Percentiles rank a stretch among this genome's conserved stretches.
Evolutionary conservation across 306 rosid species (phyloP).

Genomic region (Datisca glomerata): DNA sequence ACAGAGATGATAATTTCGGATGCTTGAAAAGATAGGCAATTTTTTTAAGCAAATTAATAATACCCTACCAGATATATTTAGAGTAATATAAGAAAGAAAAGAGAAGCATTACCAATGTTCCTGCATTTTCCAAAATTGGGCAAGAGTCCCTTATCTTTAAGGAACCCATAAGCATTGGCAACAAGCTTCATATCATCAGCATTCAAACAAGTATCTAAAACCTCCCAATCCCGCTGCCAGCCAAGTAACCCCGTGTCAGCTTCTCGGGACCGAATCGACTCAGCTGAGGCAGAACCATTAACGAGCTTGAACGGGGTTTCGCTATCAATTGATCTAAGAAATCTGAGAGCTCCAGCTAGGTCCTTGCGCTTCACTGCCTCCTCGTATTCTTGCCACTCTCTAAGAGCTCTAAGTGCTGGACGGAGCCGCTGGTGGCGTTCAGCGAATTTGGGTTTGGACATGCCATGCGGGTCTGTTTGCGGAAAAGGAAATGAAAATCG

Average conservation of each 20-base stretch:
- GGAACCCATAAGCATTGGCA: slow-evolving; percentile 62
- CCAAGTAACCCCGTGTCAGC: slow-evolving; percentile 42
- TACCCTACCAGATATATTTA: no score
- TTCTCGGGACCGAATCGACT: slow-evolving; percentile 30
- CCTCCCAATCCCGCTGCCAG: slow-evolving; percentile 85
- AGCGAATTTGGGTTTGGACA: neutral
- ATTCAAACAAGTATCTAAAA: slow-evolving; percentile 80
- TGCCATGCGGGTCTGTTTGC: neutral
- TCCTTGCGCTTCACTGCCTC: slow-evolving; percentile 92
- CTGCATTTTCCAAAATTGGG: slow-evolving; percentile 86
- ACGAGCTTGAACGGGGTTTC: slow-evolving; percentile 21
- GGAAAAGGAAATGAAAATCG: slow-evolving; percentile 6
- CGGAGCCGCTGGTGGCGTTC: neutral
- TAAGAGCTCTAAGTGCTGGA: slow-evolving; percentile 25
- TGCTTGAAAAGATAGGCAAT: neutral
- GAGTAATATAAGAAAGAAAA: neutral
- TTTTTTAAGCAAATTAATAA: neutral
- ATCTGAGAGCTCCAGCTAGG: slow-evolving; percentile 70
- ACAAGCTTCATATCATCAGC: slow-evolving; percentile 97
- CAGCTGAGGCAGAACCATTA: slow-evolving; percentile 17
- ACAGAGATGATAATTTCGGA: no score
- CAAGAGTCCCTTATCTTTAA: slow-evolving; percentile 65
- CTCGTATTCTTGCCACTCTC: slow-evolving; percentile 87
- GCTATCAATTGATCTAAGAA: slow-evolving; percentile 46
- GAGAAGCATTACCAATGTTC: slow-evolving; percentile 44